These are phyloP conservation scores for Liquidambar formosana DNA, from an alignment of 164 flowering plant species.

Conservation along the genomic window DNA sequence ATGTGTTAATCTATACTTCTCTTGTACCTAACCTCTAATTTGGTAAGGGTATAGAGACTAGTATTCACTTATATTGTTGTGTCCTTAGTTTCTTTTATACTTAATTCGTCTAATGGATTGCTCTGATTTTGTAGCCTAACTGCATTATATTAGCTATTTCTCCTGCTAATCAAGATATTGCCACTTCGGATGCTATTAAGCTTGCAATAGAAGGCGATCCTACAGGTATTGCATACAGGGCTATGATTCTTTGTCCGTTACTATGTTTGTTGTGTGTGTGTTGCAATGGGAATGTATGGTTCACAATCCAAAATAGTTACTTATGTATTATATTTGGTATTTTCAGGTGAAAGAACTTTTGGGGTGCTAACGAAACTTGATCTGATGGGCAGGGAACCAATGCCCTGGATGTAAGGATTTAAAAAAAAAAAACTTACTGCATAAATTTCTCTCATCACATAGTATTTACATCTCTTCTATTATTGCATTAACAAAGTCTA, in stretches of 20 bases:
- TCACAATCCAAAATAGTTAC: background rate
- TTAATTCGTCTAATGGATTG: background rate
- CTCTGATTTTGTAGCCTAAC: slow-evolving; percentile 61
- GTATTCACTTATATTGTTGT: background rate
- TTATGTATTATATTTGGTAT: background rate
- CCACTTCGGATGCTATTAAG: slow-evolving; percentile 92
- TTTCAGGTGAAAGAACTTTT: slow-evolving; percentile 81
- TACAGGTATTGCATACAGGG: slow-evolving; percentile 42
- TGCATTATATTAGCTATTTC: slow-evolving; percentile 85
- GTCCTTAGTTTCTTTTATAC: background rate
- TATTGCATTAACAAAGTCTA: background rate
- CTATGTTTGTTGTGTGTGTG: background rate
- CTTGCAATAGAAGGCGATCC: slow-evolving; percentile 92
- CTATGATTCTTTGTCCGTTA: background rate
- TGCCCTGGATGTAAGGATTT: slow-evolving; percentile 72
- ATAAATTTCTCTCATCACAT: background rate
- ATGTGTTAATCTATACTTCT: background rate
- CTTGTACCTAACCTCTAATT: background rate
- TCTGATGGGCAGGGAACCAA: slow-evolving; percentile 91
- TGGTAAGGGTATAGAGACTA: background rate
- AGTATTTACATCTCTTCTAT: background rate
- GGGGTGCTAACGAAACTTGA: slow-evolving; percentile 90
- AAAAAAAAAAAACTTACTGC: background rate
- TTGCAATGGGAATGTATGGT: background rate
- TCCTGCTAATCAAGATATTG: slow-evolving; percentile 96